Evolutionary conservation across 2,329 filamentous ascomycete genomes (phyloP), one percentile per base, ranked within the genome.

Genomic region (Alternaria sp.): DNA sequence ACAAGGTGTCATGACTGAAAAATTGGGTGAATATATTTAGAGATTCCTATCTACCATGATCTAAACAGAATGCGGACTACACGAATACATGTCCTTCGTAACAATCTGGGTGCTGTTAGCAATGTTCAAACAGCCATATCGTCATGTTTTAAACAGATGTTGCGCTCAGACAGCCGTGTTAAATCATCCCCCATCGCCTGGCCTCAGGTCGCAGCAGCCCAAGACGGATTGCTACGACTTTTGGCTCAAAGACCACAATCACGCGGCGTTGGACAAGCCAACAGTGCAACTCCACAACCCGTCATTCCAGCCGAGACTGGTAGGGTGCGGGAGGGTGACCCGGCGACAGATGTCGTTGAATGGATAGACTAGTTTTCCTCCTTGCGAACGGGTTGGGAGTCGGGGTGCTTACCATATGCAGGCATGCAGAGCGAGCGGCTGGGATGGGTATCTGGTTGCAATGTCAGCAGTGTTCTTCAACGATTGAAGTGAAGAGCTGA

Each of bases 271-370:
- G 67, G 67, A 67, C 74, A 66, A 75, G 65, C 66, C 69, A 72
- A 69, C 74, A 74, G 70, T 77, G 76, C 81, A 87, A 91, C 90
- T 91, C 87, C 89, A 92, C 90, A 89, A 91, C 90, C 85, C 76
- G 80, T 92, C 89, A 84, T 92, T 80, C 82, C 84, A 80, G 74
- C 74, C 78, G 71, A 78, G 60, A 62, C 77, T 67, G 73, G 87
- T 92, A 82, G 77, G 86, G 89, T 91, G 87, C 79, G 89, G 86
- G 85, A 92, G 90, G 82, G 86, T 88, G 86, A 86, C 88, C 90
- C 83, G 89, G 89, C 83, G 77, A 81, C 81, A 79, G 71, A 85
- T 83, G 85, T 86, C 84, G 78, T 86, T 84, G 85, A 87, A 87
- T 86, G 85, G 85, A 87, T 87, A 84, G 83, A 86, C 84, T 86